These are phyloP conservation scores for Volvox reticuliferus DNA, from an alignment of 139 green algal genomes.

Conservation along the genomic window DNA sequence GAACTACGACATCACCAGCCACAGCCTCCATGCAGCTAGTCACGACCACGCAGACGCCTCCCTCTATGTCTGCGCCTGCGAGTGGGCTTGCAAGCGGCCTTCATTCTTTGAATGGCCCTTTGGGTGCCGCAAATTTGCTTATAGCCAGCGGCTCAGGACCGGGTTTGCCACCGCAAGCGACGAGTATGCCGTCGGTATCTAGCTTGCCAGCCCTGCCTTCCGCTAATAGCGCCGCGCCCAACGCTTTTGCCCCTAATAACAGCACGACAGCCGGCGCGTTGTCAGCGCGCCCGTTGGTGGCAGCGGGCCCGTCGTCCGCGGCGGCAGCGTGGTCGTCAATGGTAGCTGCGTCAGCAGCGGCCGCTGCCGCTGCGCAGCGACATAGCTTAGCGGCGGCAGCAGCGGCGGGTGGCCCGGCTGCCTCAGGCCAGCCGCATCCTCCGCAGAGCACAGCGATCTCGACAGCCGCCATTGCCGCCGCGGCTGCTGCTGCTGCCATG, in stretches of 20 bases:
- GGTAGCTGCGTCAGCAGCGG: background rate
- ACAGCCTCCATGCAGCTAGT: background rate
- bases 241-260: background rate
- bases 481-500: conserved; percentile 3
- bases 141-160: background rate
- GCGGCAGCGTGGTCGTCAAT: conserved; percentile 4
- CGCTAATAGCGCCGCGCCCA: background rate
- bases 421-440: background rate
- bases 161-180: background rate
- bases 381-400: background rate
- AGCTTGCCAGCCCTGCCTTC: background rate
- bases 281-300: background rate
- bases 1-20: background rate
- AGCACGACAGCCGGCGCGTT: too few species aligned
- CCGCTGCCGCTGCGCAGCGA: background rate
- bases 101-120: background rate
- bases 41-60: background rate
- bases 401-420: background rate
- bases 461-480: conserved; percentile 14
- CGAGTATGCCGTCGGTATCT: background rate
- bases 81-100: background rate
- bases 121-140: background rate
- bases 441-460: conserved; percentile 8
- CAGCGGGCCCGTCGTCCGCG: background rate
- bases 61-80: background rate